Evolutionary conservation across 2,329 filamentous ascomycete genomes (phyloP).

Genomic region (Penicillium sp.): DNA sequence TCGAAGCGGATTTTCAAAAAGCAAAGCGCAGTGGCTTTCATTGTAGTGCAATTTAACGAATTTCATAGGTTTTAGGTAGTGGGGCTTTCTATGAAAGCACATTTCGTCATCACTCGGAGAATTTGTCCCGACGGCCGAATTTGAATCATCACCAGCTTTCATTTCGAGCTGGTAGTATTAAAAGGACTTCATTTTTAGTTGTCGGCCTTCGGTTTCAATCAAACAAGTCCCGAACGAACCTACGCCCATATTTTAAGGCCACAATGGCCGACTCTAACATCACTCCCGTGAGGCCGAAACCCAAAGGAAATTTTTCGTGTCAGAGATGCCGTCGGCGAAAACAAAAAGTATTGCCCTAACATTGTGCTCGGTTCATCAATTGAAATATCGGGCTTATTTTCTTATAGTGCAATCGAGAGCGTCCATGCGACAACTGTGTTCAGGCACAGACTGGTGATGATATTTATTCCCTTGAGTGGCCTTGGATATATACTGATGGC

Average conservation of each 20-base stretch:
- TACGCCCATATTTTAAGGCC: not conserved
- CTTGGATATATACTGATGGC: not conserved
- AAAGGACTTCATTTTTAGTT: not conserved
- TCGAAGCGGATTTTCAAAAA: slow-evolving; percentile 41
- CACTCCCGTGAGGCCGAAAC: not conserved
- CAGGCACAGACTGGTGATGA: not conserved
- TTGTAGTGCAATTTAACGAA: too few species aligned
- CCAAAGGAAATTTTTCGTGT: not conserved
- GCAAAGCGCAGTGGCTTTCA: slow-evolving; percentile 27
- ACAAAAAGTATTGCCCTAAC: not conserved
- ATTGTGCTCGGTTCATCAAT: not conserved
- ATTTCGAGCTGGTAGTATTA: not conserved
- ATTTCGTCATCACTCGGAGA: not conserved
- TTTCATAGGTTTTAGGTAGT: not conserved
- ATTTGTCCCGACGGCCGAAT: not conserved
- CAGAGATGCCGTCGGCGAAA: not conserved
- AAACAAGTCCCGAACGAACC: not conserved
- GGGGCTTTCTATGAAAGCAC: not conserved
- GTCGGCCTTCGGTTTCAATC: not conserved
- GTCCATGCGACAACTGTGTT: not conserved
- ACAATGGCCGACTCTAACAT: not conserved
- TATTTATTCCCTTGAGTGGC: too few species aligned
- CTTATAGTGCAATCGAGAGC: not conserved
- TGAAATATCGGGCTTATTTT: not conserved
- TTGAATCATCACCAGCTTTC: not conserved